Conservation (phyloP, 1,284 basidiomycete species). For the Apiotrichum siamense region DNA sequence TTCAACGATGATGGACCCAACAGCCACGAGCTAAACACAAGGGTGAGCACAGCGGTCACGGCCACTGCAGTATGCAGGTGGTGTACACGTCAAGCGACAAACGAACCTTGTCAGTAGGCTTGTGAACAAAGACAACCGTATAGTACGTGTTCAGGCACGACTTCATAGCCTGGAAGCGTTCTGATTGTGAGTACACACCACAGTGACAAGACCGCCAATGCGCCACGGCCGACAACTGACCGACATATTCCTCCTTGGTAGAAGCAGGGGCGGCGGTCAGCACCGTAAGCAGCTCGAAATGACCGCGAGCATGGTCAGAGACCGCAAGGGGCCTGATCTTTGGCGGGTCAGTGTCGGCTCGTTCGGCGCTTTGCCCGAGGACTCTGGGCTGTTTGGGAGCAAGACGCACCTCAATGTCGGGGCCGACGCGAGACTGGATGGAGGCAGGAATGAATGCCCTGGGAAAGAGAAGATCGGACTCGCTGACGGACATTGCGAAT, state of each 20-base stretch:
- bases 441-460: conserved; percentile 26
- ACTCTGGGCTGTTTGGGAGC: background rate
- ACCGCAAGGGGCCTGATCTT: conserved; percentile 89
- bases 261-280: conserved; percentile 72
- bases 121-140: conserved; percentile 75
- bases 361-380: background rate
- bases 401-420: conserved; percentile 26
- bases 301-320: conserved; percentile 76
- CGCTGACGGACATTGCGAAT: conserved; percentile 2
- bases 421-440: conserved; percentile 21
- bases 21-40: conserved; percentile 62
- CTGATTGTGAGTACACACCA: conserved; percentile 12
- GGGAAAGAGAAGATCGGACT: conserved; percentile 32
- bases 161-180: conserved; percentile 56
- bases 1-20: conserved; percentile 81
- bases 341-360: background rate
- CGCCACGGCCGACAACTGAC: conserved; percentile 6
- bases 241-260: conserved; percentile 59
- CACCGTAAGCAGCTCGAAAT: conserved; percentile 74
- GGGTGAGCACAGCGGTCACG: too few species aligned
- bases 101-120: conserved; percentile 56
- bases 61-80: background rate
- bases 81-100: background rate
- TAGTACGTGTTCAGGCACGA: conserved; percentile 62
- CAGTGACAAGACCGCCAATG: background rate